phyloP scores from a whole-genome alignment of 306 rosid genomes.

The Myrica gale region DNA sequence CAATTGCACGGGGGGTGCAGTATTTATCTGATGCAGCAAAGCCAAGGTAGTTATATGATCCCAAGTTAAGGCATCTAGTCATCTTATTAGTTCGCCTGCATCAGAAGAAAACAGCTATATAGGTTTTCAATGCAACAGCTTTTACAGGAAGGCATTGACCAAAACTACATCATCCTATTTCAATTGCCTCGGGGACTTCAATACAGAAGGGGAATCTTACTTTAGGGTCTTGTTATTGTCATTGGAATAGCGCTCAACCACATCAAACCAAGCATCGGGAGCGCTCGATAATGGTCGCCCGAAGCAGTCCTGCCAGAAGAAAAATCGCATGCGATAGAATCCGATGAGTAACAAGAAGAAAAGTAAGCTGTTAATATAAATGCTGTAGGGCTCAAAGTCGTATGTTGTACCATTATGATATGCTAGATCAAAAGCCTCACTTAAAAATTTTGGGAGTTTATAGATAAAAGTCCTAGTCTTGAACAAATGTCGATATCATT shows the following conservation, averaged over 20 bases:
- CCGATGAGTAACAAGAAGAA: not conserved
- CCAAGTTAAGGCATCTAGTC: constrained; percentile 82
- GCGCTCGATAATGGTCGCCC: constrained; percentile 92
- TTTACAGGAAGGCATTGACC: not conserved
- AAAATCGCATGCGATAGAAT: not conserved
- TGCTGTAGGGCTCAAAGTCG: too few relatives aligned
- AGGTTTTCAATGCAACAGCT: not conserved
- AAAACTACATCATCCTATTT: too few relatives aligned
- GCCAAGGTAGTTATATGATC: constrained; percentile 90
- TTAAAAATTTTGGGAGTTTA: too few relatives aligned
- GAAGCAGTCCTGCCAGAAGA: constrained; percentile 68
- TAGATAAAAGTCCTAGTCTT: too few relatives aligned
- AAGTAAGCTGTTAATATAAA: not conserved
- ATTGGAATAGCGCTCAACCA: constrained; percentile 87
- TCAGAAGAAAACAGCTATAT: not conserved
- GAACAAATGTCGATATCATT: too few relatives aligned
- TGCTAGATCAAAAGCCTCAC: too few relatives aligned
- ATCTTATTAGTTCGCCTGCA: constrained; percentile 64
- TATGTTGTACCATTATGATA: too few relatives aligned
- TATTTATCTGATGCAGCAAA: constrained; percentile 91
- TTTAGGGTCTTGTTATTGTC: constrained; percentile 85
- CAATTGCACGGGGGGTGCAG: constrained; percentile 81
- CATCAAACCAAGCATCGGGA: constrained; percentile 98
- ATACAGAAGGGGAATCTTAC: constrained; percentile 27
- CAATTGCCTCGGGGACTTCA: not conserved